phyloP scores from a whole-genome alignment of 257 asterid genomes.

The Anisodus acutangulus region DNA sequence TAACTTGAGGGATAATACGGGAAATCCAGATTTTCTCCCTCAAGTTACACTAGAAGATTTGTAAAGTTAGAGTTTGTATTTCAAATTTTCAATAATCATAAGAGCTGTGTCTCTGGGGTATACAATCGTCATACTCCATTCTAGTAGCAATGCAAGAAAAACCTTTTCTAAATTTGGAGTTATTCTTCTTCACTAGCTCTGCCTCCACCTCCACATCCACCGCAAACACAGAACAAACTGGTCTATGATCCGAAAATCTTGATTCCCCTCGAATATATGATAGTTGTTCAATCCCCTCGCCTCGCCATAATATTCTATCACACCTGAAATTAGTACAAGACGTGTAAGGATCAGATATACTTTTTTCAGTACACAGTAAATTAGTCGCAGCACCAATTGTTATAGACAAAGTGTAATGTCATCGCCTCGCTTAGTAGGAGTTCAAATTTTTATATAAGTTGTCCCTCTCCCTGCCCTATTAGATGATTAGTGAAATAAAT shows the following conservation, averaged over 20 bases:
- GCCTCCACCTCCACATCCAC: slow-evolving; percentile 59
- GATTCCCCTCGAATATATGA: no score
- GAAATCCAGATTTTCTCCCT: background rate
- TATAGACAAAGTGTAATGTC: no score
- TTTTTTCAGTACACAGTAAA: no score
- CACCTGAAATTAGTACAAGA: slow-evolving; percentile 56
- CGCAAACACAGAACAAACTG: no score
- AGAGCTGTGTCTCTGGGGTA: slow-evolving; percentile 63
- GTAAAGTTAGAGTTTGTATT: background rate
- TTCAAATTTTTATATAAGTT: no score
- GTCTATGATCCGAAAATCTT: no score
- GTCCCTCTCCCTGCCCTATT: no score
- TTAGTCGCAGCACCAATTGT: no score
- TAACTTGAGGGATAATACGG: background rate
- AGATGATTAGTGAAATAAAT: no score
- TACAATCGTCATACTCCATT: slow-evolving; percentile 52
- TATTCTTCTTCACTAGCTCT: slow-evolving; percentile 34
- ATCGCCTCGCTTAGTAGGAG: no score
- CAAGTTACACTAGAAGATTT: background rate
- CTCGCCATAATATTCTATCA: slow-evolving; percentile 83
- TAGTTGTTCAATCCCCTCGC: slow-evolving; percentile 52
- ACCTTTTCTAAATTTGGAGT: slow-evolving; percentile 59
- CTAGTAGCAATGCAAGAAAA: slow-evolving; percentile 60
- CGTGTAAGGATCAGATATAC: no score
- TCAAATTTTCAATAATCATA: slow-evolving; percentile 40